A percentile compares a stretch with the other conserved stretches of the same genome.
phyloP scores from a whole-genome alignment of 73 alveolate species.

The Paramecium biaurelia region DNA sequence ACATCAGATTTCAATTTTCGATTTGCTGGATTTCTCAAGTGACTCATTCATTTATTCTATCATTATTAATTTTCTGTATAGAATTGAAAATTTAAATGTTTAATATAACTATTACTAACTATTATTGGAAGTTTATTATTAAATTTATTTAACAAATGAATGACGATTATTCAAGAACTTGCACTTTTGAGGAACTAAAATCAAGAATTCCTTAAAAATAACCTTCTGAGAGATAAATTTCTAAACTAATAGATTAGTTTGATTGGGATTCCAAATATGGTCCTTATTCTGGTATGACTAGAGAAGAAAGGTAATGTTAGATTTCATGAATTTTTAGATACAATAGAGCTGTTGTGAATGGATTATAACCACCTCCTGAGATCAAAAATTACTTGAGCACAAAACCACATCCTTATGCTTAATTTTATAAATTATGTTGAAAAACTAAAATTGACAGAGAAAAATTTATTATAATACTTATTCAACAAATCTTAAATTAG shows the following conservation, averaged over 20 bases:
- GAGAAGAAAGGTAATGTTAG: neutral
- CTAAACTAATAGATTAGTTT: neutral
- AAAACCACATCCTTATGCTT: neutral
- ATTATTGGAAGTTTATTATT: neutral
- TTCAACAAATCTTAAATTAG: neutral
- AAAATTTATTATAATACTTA: neutral
- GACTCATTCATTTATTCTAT: no score
- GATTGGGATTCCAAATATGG: conserved; percentile 9
- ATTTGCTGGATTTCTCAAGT: no score
- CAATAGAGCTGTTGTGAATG: neutral
- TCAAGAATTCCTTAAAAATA: neutral
- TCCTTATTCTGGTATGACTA: neutral
- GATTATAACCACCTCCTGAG: neutral
- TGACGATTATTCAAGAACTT: neutral
- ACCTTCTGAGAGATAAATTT: neutral
- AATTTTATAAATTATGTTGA: neutral
- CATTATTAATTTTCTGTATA: no score
- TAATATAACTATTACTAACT: no score
- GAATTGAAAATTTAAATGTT: no score
- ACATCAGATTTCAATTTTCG: no score
- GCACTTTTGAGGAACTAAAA: neutral
- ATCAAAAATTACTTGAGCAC: neutral
- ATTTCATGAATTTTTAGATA: neutral
- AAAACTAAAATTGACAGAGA: neutral
- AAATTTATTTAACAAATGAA: neutral